Evolutionary conservation across 352 stramenopile genomes (phyloP).

Genomic region (Phytophthora aleatoria): DNA sequence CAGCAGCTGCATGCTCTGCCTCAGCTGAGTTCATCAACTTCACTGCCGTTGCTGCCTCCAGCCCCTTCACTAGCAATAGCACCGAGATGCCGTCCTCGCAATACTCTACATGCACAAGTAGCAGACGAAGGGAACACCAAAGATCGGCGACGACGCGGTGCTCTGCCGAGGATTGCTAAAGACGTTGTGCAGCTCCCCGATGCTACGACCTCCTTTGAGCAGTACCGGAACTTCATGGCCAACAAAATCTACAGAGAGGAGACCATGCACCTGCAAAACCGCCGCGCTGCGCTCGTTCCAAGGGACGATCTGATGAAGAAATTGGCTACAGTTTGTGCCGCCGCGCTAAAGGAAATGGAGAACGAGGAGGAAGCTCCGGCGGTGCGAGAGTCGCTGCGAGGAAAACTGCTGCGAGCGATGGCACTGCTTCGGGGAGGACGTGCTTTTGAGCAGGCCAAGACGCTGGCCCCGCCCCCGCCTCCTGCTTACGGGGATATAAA

Average conservation of each 20-base stretch:
- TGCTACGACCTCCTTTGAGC: constrained; percentile 30
- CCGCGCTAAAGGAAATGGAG: constrained; percentile 23
- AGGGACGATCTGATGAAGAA: constrained; percentile 42
- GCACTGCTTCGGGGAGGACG: constrained; percentile 35
- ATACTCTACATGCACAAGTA: not conserved
- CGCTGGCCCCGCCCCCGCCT: not conserved
- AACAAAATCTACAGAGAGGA: constrained; percentile 47
- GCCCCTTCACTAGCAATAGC: constrained; percentile 6
- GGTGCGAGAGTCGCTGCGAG: constrained; percentile 17
- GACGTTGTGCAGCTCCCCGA: constrained; percentile 13
- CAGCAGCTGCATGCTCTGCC: constrained; percentile 5
- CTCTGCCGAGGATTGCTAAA: constrained; percentile 13
- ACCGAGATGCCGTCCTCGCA: constrained; percentile 9
- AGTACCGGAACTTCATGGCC: constrained; percentile 54
- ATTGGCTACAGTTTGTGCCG: constrained; percentile 28
- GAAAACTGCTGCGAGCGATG: constrained; percentile 36
- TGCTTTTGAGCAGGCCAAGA: constrained; percentile 33
- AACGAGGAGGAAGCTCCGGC: constrained; percentile 1
- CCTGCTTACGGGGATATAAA: constrained; percentile 39
- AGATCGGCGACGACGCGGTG: constrained; percentile 4
- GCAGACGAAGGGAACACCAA: not conserved
- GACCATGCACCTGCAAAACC: constrained; percentile 44
- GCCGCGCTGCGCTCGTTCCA: constrained; percentile 43
- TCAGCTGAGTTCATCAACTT: constrained; percentile 1
- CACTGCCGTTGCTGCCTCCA: constrained; percentile 24